Evolutionary conservation across 192 early-diverging fungal genomes (phyloP), one percentile per base, ranked within the genome.

Genomic region (Entomortierella chlamydospora): DNA sequence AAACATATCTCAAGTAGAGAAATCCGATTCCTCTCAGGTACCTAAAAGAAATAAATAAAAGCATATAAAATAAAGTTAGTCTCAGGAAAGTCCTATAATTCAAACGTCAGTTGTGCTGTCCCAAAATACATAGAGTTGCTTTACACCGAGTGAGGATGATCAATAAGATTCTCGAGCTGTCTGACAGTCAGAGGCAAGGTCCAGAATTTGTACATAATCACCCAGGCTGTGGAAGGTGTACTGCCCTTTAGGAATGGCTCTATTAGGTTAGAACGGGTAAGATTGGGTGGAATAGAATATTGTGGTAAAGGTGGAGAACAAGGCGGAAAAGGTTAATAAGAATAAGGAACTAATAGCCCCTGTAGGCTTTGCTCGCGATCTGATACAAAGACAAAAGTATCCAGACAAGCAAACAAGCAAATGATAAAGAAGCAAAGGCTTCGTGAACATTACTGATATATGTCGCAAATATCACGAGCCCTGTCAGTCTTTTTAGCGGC

Each of bases 141-240:
- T 82, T 91, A 93, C 89, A 92, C 88, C n/a, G 91, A 91, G 79
- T 95, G 92, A 1, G 84, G 57, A 65, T 91, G 89, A 45, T 91
- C 90, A 83, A 95, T 87, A 73, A 95, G 70, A 30, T 89, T 88
- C 65, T 92, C 83, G n/a, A 95, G 62, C 67, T 95, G 94, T 58
- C 91, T 91, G 9, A 93, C 81, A 2, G 92, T 95, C 43, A 95
- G 72, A 51, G 86, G 80, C 31, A 94, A 66, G 10, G 92, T 94
- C 92, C 93, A 95, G 28, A 95, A 84, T 72, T 95, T 95, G 81
- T 90, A 95, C 26, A 95, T 86, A 42, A 94, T 82, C 63, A 93
- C 94, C 82, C 92, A 95, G 0, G 94, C 93, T 25, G 94, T 94
- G 10, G 91, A 92, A 5, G 92, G 91, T 17, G 89, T 89, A 13